A percentile compares a stretch with the other conserved stretches of the same genome.
Conservation (phyloP, 805 yeast species). For the Monosporozyma aerobia region DNA sequence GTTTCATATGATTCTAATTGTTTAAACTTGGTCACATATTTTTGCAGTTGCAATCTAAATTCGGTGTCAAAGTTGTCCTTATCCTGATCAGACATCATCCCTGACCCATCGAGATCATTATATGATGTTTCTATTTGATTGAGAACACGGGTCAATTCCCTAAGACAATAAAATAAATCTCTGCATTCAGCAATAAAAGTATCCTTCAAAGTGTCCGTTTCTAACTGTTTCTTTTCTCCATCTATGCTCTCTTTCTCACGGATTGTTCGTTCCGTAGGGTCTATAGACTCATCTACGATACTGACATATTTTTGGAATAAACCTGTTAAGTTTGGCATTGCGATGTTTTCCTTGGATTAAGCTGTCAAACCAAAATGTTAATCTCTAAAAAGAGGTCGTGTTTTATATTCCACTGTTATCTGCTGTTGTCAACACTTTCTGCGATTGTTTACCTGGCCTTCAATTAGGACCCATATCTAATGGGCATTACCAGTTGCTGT, state of each 20-base stretch:
- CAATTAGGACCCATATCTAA: not conserved
- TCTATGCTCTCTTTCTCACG: not conserved
- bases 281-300: slow-evolving; percentile 16
- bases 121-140: slow-evolving; percentile 23
- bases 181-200: slow-evolving; percentile 25
- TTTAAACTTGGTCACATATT: slow-evolving; percentile 42
- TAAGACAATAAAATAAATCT: slow-evolving; percentile 21
- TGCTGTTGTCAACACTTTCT: not conserved
- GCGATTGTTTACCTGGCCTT: not conserved
- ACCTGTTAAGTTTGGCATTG: slow-evolving; percentile 26
- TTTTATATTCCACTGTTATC: no score
- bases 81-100: slow-evolving; percentile 35
- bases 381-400: no score
- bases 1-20: slow-evolving; percentile 43
- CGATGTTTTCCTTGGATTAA: not conserved
- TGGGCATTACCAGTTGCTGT: not conserved
- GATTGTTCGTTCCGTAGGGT: not conserved
- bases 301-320: slow-evolving; percentile 21
- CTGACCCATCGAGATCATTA: not conserved
- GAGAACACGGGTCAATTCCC: slow-evolving; percentile 24
- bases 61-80: slow-evolving; percentile 50
- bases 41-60: slow-evolving; percentile 42
- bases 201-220: slow-evolving; percentile 11
- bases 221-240: not conserved
- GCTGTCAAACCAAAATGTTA: no score